phyloP scores from a whole-genome alignment of 1,139 yeast genomes.

The Saccharomyces hybrid region DNA sequence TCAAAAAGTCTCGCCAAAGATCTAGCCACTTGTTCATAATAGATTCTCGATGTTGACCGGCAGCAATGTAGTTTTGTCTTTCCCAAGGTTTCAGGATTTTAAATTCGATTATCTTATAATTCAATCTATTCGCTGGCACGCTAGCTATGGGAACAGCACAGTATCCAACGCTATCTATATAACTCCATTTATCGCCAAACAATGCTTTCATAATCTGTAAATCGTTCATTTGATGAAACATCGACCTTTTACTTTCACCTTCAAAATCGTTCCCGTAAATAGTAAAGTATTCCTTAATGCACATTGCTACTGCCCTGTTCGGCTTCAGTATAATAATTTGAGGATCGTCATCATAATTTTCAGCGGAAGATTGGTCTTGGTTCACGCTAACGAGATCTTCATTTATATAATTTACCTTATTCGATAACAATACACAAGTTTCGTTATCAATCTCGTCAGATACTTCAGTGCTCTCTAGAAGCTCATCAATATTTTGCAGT shows the following conservation, averaged over 20 bases:
- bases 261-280: constrained; percentile 20
- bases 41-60: constrained; percentile 1
- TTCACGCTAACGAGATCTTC: neutral
- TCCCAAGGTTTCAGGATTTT: constrained; percentile 14
- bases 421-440: constrained; percentile 21
- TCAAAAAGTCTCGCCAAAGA: constrained; percentile 7
- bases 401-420: constrained; percentile 3
- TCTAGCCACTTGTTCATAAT: constrained; percentile 7
- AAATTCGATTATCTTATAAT: constrained; percentile 11
- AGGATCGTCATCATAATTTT: constrained; percentile 8
- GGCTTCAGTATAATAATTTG: constrained; percentile 26
- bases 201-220: constrained; percentile 21
- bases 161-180: constrained; percentile 19
- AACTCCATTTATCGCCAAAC: constrained; percentile 30
- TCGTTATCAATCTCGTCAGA: constrained; percentile 25
- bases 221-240: constrained; percentile 16
- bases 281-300: constrained; percentile 29
- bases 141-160: constrained; percentile 3
- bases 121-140: neutral
- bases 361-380: neutral
- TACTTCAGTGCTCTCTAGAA: constrained; percentile 20
- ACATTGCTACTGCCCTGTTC: constrained; percentile 26
- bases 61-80: constrained; percentile 1
- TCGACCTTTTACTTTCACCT: constrained; percentile 15
- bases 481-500: constrained; percentile 26